Evolutionary conservation across 441 rosid genomes (phyloP).

Genomic region (Omphalea diandra): DNA sequence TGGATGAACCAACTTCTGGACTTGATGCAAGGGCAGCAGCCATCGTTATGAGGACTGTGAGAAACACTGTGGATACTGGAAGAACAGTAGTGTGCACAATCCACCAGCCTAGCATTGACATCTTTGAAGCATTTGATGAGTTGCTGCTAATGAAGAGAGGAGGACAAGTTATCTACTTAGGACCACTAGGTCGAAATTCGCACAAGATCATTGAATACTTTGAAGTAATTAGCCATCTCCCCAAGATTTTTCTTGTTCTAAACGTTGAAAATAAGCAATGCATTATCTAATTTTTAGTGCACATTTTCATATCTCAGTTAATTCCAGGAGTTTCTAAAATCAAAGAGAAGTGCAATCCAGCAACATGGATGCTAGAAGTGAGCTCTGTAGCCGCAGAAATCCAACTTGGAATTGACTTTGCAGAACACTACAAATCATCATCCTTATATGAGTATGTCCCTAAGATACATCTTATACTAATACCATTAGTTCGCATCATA

Average conservation of each 20-base stretch:
- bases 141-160: slow-evolving; percentile 74
- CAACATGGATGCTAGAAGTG: slow-evolving; percentile 93
- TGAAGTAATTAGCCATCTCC: slow-evolving; percentile 45
- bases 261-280: not conserved
- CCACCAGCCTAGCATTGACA: too few species aligned
- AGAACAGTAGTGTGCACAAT: too few species aligned
- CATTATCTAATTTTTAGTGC: slow-evolving; percentile 6
- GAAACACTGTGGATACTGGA: too few species aligned
- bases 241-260: not conserved
- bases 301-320: slow-evolving; percentile 31
- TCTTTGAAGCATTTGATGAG: slow-evolving; percentile 29
- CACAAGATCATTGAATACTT: slow-evolving; percentile 60
- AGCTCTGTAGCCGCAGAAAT: slow-evolving; percentile 52
- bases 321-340: slow-evolving; percentile 60
- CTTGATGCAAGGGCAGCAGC: slow-evolving; percentile 55
- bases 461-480: not conserved
- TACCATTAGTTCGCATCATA: not conserved
- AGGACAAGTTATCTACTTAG: slow-evolving; percentile 76
- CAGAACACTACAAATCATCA: slow-evolving; percentile 56
- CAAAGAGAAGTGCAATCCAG: slow-evolving; percentile 75
- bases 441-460: slow-evolving; percentile 58
- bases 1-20: slow-evolving; percentile 57
- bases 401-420: slow-evolving; percentile 59
- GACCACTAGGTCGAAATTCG: slow-evolving; percentile 76
- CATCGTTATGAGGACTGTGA: too few species aligned